Base-by-base conservation (phyloP, 331 rosid species). In the Dryas integrifolia region DNA sequence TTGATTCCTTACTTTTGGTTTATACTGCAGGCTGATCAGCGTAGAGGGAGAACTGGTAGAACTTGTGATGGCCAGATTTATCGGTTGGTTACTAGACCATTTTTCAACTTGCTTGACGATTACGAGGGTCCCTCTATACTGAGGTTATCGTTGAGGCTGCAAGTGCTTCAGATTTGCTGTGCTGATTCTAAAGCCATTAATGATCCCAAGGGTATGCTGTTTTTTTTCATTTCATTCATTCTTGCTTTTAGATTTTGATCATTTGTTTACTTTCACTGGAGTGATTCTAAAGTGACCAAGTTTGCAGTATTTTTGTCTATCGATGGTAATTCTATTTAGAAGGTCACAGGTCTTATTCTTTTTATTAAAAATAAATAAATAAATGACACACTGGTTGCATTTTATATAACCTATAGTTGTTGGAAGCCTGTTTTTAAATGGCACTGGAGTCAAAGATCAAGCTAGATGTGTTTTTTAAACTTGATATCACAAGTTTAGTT, bases 11-110 rank as follows among this genome's bases (percentile, higher is more conserved):
- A 72, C 57, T 48, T 71, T 75, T 49, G 55, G 58, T 10, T 66
- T 70, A 52, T 84, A 60, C 77, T 76, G 77, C 67, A 92, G 96
- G 98, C 96, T 46, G 84, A 92, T 11, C 98, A 90, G 76, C 96
- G 98, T 15, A 85, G 46, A 79, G 98, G 96, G 77, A 90, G 96
- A 88, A 92, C 98, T 65, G 98, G 98, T 62, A 87, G 96, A 88
- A 92, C 98, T 62, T 92, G 98, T 87, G 96, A 92, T 84, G 98
- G 98, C 58, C 74, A 88, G 75, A 81, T 90, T 74, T 90, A 88
- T 85, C 82, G 98, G 78, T 81, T 92, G 86, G 90, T 90, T 40
- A 78, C 92, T 41, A 66, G 86, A 45, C 76, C 92, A 15, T 92
- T 92, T 88, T 92, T 49, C 73, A 78, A 75, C 74, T 58, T 59